Base-by-base conservation (phyloP, 257 asterid species). In the Nicotiana undulata region DNA sequence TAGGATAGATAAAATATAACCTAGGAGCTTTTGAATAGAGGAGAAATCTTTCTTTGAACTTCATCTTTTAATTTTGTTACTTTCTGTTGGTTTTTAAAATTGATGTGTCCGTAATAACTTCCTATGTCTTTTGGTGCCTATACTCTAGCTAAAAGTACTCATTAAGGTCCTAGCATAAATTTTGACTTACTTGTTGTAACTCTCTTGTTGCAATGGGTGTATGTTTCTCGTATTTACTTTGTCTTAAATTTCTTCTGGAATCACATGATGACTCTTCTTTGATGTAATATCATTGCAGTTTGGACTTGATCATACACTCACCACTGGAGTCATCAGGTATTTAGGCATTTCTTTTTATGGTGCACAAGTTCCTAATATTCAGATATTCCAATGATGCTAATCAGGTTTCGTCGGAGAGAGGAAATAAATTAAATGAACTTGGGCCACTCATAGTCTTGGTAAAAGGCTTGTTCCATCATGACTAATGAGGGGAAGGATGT, bases 251-350 rank as follows among this genome's bases (percentile, higher is more conserved):
- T 74, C 61, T 22, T 72, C 40, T 24, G 61, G 40, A 74, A 46
- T 24, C 26, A 15, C 79, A 24, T 7, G 61, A 74, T 74, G 44
- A 72, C 5, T 74, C 40, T 11, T 81, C 65, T 56, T 78, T 13
- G 52, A 70, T 85, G 55, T 74, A 26, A 65, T 65, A 22, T 55
- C 61, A 83, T 78, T 84, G 88, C 97, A 94, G 99, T 96, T 94
- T 90, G 99, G 99, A 82, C 98, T 96, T 84, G 98, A 96, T 84
- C 99, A 96, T 82, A 94, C 99, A 4, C 98, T 96, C 77, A 96
- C 99, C 66, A 96, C 99, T 56, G 99, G 99, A 80, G 99, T 96
- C 80, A 96, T 96, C 92, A 96, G 99, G 99, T 96, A 89, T 58
- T 18, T 61, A 46, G n/a, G 15, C 56, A 63, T 82, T 81, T 77